A percentile compares a stretch with the other conserved stretches of the same genome.
Evolutionary conservation across 2,329 filamentous ascomycete genomes (phyloP).

Genomic region (Cyclaneusma minus): DNA sequence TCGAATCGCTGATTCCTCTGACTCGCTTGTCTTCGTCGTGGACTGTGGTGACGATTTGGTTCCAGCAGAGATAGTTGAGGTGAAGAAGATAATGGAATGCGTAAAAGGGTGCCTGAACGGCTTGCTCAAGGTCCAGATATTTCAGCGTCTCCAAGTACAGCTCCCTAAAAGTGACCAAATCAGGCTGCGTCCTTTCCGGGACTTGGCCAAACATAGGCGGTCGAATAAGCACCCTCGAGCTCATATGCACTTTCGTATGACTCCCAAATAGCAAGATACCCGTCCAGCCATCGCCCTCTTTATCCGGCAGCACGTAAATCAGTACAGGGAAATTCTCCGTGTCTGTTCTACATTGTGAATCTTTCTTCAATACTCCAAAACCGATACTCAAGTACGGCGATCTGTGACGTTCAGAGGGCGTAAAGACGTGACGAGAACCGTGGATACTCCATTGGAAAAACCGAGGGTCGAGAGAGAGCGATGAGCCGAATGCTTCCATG

Average conservation of each 20-base stretch:
- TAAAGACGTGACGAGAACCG: slow-evolving; percentile 9
- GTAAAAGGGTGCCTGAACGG: slow-evolving; percentile 11
- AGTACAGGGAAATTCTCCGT: slow-evolving; percentile 13
- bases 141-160: slow-evolving; percentile 13
- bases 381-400: slow-evolving; percentile 11
- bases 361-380: slow-evolving; percentile 10
- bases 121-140: slow-evolving; percentile 8
- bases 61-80: slow-evolving; percentile 15
- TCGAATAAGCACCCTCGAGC: slow-evolving; percentile 9
- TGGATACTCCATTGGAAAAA: slow-evolving; percentile 11
- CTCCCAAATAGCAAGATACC: slow-evolving; percentile 13
- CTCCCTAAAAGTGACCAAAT: slow-evolving; percentile 12
- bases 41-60: slow-evolving; percentile 15
- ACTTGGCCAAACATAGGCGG: slow-evolving; percentile 11
- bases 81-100: slow-evolving; percentile 11
- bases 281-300: slow-evolving; percentile 12
- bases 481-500: too few relatives aligned
- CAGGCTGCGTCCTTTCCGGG: slow-evolving; percentile 3
- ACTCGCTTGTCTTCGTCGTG: slow-evolving; percentile 13
- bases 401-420: slow-evolving; percentile 10
- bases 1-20: slow-evolving; percentile 13
- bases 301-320: slow-evolving; percentile 11
- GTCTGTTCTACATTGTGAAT: slow-evolving; percentile 9
- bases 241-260: slow-evolving; percentile 9
- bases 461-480: too few relatives aligned